Conservation (phyloP, 2,329 filamentous ascomycete species). For the Colletotrichum cordylinicola region DNA sequence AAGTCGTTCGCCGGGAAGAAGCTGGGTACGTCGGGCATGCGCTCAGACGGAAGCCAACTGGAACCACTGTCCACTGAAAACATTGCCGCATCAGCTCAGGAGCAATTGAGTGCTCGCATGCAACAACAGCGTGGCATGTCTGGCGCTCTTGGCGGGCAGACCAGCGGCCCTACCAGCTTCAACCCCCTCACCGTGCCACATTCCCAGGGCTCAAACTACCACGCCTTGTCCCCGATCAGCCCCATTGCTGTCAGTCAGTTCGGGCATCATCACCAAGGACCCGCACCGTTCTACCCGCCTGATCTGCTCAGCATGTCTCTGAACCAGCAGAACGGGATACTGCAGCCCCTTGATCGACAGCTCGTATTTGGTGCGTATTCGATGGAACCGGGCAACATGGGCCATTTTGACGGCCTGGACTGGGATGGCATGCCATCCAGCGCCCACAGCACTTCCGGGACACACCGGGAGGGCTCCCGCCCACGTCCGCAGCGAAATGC, state of each 20-base stretch:
- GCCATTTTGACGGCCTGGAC: slow-evolving; percentile 43
- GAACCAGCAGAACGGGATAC: slow-evolving; percentile 54
- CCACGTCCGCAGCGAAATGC: slow-evolving; percentile 25
- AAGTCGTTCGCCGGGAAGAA: slow-evolving; percentile 43
- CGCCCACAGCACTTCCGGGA: slow-evolving; percentile 29
- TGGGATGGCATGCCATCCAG: slow-evolving; percentile 49
- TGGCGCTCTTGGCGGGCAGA: slow-evolving; percentile 44
- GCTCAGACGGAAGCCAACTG: slow-evolving; percentile 21
- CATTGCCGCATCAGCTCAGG: slow-evolving; percentile 40
- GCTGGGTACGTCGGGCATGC: slow-evolving; percentile 21
- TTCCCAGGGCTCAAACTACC: slow-evolving; percentile 47
- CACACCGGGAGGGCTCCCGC: slow-evolving; percentile 23
- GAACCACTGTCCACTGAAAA: slow-evolving; percentile 24
- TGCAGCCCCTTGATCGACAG: slow-evolving; percentile 77
- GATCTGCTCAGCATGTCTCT: slow-evolving; percentile 61
- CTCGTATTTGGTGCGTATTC: slow-evolving; percentile 78
- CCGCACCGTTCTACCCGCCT: slow-evolving; percentile 50
- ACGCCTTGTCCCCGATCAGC: slow-evolving; percentile 58
- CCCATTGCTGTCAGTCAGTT: slow-evolving; percentile 49
- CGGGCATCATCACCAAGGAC: slow-evolving; percentile 40
- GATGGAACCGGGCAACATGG: slow-evolving; percentile 50
- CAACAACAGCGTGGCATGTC: slow-evolving; percentile 50
- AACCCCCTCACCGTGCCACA: slow-evolving; percentile 47
- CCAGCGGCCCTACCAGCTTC: slow-evolving; percentile 44
- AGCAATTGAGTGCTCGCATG: slow-evolving; percentile 38